Percentiles rank a stretch among this genome's conserved stretches.
phyloP scores from a whole-genome alignment of 1,139 yeast genomes.

The Suhomyces bokatorum region DNA sequence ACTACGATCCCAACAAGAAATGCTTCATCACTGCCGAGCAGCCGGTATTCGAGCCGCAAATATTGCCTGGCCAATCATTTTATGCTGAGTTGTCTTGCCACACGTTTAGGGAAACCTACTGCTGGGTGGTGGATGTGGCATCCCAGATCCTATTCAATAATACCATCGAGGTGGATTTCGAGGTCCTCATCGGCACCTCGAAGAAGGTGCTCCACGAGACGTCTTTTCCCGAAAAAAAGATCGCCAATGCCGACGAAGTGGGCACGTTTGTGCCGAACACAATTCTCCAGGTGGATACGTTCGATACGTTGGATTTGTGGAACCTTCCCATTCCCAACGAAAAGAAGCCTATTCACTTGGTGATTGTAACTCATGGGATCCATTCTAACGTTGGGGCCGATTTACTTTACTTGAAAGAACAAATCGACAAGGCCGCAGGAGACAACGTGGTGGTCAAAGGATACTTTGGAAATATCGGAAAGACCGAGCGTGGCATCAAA shows the following conservation, averaged over 20 bases:
- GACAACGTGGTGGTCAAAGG: conserved; percentile 75
- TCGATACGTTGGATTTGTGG: conserved; percentile 78
- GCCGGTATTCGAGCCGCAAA: conserved; percentile 67
- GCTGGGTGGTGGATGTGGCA: conserved; percentile 84
- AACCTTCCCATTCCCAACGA: conserved; percentile 49
- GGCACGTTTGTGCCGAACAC: conserved; percentile 29
- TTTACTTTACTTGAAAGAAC: conserved; percentile 82
- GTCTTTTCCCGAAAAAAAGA: conserved; percentile 29
- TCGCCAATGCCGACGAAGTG: conserved; percentile 31
- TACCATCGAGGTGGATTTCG: conserved; percentile 69
- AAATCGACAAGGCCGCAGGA: conserved; percentile 57
- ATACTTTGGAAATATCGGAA: conserved; percentile 78
- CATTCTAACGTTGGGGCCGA: conserved; percentile 91
- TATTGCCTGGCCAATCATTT: conserved; percentile 30
- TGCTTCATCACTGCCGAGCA: conserved; percentile 69
- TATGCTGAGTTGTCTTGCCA: conserved; percentile 28
- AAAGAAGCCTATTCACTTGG: conserved; percentile 63
- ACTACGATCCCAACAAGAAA: conserved; percentile 55
- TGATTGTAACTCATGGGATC: conserved; percentile 84
- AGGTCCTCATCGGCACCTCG: conserved; percentile 59
- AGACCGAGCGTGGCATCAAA: conserved; percentile 88
- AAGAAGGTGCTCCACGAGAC: conserved; percentile 45
- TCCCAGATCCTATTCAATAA: conserved; percentile 81
- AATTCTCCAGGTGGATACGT: conserved; percentile 43
- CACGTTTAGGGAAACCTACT: conserved; percentile 36